Evolutionary conservation across 2,329 filamentous ascomycete species (phyloP).

Genomic region (Ophiocordyceps australis): DNA sequence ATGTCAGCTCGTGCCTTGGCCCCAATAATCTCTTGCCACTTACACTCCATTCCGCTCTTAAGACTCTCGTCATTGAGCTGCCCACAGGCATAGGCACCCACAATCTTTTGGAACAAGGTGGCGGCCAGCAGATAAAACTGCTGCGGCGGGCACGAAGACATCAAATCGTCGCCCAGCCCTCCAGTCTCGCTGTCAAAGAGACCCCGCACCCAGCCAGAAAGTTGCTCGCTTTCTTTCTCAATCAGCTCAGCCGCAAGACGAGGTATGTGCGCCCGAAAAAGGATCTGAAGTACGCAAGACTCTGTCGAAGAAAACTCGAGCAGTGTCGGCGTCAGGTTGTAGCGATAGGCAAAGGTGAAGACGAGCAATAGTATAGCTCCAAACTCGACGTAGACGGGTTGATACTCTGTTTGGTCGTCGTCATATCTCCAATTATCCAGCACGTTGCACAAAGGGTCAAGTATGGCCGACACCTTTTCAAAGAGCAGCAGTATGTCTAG

Average conservation of each 20-base stretch:
- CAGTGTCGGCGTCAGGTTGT: constrained; percentile 45
- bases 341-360: constrained; percentile 58
- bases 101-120: constrained; percentile 58
- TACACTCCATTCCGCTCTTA: constrained; percentile 60
- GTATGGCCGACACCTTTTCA: constrained; percentile 47
- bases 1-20: no score
- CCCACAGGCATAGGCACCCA: constrained; percentile 48
- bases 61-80: constrained; percentile 50
- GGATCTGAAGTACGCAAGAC: constrained; percentile 51
- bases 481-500: constrained; percentile 65
- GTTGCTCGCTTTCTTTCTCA: constrained; percentile 43
- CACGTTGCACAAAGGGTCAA: constrained; percentile 56
- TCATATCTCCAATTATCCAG: constrained; percentile 69
- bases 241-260: constrained; percentile 40
- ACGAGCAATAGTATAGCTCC: constrained; percentile 58
- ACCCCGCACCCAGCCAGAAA: constrained; percentile 60
- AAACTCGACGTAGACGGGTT: constrained; percentile 76
- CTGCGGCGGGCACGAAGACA: constrained; percentile 66
- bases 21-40: constrained; percentile 9
- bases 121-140: constrained; percentile 68
- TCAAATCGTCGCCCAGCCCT: constrained; percentile 61
- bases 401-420: constrained; percentile 68
- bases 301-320: constrained; percentile 40
- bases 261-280: constrained; percentile 39
- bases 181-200: constrained; percentile 59